A percentile compares a stretch with the other conserved stretches of the same genome.
These are phyloP conservation scores for Termitomyces bulborhizus DNA, from an alignment of 768 basidiomycete species.

Conservation along the genomic window DNA sequence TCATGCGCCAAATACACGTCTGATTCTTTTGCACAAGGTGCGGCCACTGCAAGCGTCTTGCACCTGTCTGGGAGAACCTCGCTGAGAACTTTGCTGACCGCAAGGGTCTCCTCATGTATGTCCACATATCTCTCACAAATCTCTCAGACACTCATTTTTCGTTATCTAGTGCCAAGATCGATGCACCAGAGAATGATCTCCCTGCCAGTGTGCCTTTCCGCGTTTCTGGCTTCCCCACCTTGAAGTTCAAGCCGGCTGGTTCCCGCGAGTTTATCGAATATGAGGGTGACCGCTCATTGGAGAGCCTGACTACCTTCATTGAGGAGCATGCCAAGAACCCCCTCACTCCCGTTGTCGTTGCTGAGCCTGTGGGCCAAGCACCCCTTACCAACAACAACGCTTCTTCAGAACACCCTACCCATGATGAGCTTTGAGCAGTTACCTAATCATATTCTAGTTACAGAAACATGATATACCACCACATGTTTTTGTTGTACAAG, in stretches of 20 bases:
- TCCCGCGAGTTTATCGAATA: conserved; percentile 84
- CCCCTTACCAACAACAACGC: conserved; percentile 22
- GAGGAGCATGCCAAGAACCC: conserved; percentile 78
- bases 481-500: conserved; percentile 10
- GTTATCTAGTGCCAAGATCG: conserved; percentile 78
- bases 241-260: conserved; percentile 96
- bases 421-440: conserved; percentile 39
- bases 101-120: conserved; percentile 78
- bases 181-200: conserved; percentile 94
- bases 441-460: conserved; percentile 4
- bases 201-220: conserved; percentile 86
- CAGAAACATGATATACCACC: neutral
- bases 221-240: conserved; percentile 83
- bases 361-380: conserved; percentile 26
- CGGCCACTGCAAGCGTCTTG: conserved; percentile 95
- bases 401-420: conserved; percentile 17
- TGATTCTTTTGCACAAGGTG: conserved; percentile 44
- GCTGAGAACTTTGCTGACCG: conserved; percentile 75
- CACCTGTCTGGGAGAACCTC: conserved; percentile 88
- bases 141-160: conserved; percentile 9
- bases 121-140: conserved; percentile 2
- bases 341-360: conserved; percentile 34
- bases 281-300: conserved; percentile 85
- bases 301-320: conserved; percentile 79
- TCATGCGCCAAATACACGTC: neutral